These are phyloP conservation scores for Guyanaporus albipodus DNA, from an alignment of 768 basidiomycete genomes.

Conservation along the genomic window DNA sequence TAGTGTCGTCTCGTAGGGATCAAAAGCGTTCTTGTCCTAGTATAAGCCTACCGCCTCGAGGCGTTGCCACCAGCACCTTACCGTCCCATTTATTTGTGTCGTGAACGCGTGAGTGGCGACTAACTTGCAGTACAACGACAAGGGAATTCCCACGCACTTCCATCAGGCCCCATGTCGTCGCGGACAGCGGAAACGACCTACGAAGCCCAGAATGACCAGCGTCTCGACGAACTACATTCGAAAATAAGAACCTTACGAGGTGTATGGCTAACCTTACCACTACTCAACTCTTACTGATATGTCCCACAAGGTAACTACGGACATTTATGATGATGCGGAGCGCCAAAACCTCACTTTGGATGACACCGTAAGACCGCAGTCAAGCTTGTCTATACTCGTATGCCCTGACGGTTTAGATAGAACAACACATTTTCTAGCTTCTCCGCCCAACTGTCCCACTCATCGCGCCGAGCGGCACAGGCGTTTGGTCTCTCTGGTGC, in stretches of 20 bases:
- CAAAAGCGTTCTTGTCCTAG: too few species aligned
- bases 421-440: constrained; percentile 66
- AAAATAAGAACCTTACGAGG: constrained; percentile 79
- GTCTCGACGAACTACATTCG: constrained; percentile 77
- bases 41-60: too few species aligned
- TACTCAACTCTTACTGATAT: not conserved
- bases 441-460: constrained; percentile 56
- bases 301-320: constrained; percentile 66
- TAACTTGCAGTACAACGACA: too few species aligned
- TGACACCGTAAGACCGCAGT: constrained; percentile 54
- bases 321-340: constrained; percentile 83
- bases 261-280: constrained; percentile 38
- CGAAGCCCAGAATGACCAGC: constrained; percentile 81
- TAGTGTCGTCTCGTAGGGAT: too few species aligned
- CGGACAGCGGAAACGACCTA: constrained; percentile 64
- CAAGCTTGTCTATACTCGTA: not conserved
- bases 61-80: too few species aligned
- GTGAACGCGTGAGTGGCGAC: too few species aligned
- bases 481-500: constrained; percentile 64
- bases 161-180: constrained; percentile 32
- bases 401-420: constrained; percentile 32
- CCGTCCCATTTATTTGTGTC: too few species aligned
- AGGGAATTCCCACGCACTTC: constrained; percentile 25
- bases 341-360: constrained; percentile 77
- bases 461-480: constrained; percentile 64